Conservation (phyloP, 805 yeast species). For the Ogataea degrootiae region DNA sequence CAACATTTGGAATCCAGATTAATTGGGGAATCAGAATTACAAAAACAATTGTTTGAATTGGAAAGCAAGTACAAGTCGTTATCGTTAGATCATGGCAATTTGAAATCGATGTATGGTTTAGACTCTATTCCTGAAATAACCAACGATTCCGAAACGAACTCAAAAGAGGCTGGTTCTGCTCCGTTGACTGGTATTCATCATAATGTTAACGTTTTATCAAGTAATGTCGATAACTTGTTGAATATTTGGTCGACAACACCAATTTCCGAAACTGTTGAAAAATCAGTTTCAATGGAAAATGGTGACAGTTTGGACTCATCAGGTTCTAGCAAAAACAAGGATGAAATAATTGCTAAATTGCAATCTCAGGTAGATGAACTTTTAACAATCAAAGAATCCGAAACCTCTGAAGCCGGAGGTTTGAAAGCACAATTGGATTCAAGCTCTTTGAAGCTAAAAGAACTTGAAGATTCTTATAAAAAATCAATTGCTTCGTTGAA, state of each 20-base stretch:
- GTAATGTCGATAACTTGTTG: slow-evolving; percentile 16
- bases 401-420: slow-evolving; percentile 25
- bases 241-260: slow-evolving; percentile 8
- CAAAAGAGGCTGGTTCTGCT: slow-evolving; percentile 5
- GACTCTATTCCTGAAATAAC: slow-evolving; percentile 18
- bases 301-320: background rate
- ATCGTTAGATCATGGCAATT: slow-evolving; percentile 38
- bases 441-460: slow-evolving; percentile 14
- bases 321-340: slow-evolving; percentile 2
- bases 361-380: slow-evolving; percentile 56
- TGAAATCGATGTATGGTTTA: slow-evolving; percentile 30
- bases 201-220: slow-evolving; percentile 3
- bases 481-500: slow-evolving; percentile 68
- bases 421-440: slow-evolving; percentile 31
- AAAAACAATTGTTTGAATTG: slow-evolving; percentile 44
- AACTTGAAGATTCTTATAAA: slow-evolving; percentile 61
- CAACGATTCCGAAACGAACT: slow-evolving; percentile 26
- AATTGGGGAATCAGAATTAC: slow-evolving; percentile 38
- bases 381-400: slow-evolving; percentile 39
- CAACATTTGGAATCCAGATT: slow-evolving; percentile 37
- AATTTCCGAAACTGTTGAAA: slow-evolving; percentile 4
- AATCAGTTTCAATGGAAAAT: slow-evolving; percentile 1
- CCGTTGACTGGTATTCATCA: background rate
- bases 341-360: slow-evolving; percentile 28
- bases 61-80: slow-evolving; percentile 41